Evolutionary conservation across 306 rosid species (phyloP).

Genomic region (Begonia fuchsioides): DNA sequence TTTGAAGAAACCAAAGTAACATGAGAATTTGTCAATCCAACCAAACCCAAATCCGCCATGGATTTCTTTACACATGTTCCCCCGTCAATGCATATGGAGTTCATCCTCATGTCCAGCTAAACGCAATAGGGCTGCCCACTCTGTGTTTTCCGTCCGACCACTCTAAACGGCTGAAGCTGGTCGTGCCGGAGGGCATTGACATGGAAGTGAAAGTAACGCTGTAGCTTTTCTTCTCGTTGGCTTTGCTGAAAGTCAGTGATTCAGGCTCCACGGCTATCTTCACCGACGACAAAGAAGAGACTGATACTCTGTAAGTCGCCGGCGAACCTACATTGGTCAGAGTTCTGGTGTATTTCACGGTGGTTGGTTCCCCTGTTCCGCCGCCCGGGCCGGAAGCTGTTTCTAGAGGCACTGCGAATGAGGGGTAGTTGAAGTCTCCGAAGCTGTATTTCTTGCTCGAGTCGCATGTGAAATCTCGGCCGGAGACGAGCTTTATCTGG

Average conservation of each 20-base stretch:
- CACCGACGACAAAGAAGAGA: constrained; percentile 32
- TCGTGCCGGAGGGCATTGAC: constrained; percentile 46
- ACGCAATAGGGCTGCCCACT: constrained; percentile 66
- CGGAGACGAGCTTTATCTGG: constrained; percentile 37
- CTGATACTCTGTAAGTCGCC: constrained; percentile 38
- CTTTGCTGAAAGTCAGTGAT: constrained; percentile 33
- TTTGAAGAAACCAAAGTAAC: no score
- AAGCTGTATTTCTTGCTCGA: constrained; percentile 39
- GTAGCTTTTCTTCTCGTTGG: constrained; percentile 43
- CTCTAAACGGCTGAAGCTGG: constrained; percentile 47
- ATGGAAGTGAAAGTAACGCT: constrained; percentile 47
- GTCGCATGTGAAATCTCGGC: constrained; percentile 32
- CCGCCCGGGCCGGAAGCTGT: constrained; percentile 36
- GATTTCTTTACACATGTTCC: constrained; percentile 8
- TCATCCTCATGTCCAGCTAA: constrained; percentile 48
- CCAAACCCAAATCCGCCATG: not conserved
- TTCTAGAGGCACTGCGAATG: constrained; percentile 64
- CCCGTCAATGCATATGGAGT: not conserved
- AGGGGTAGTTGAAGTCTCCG: constrained; percentile 73
- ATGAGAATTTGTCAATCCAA: not conserved
- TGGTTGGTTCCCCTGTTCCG: constrained; percentile 20
- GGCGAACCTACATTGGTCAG: constrained; percentile 67
- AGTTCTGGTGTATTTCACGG: constrained; percentile 42
- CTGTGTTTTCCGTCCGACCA: constrained; percentile 84
- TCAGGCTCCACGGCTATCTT: constrained; percentile 57